A percentile compares a stretch with the other conserved stretches of the same genome.
These are phyloP conservation scores for Ogataea trehalophila DNA, from an alignment of 805 yeast genomes.

Conservation along the genomic window DNA sequence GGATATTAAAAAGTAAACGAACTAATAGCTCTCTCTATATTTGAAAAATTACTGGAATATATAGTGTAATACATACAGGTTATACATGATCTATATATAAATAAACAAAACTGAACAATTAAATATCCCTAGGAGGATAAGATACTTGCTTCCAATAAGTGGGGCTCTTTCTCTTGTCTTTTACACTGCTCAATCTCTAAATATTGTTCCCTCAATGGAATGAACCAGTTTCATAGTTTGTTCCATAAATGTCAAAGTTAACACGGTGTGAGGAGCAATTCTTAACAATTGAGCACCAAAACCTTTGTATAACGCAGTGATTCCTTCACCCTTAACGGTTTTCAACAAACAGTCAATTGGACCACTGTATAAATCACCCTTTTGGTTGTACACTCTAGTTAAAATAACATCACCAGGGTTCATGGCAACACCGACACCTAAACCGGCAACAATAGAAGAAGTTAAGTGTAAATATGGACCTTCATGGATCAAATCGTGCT, in stretches of 20 bases:
- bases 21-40: too few relatives aligned
- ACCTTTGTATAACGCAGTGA: slow-evolving; percentile 86
- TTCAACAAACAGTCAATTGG: slow-evolving; percentile 86
- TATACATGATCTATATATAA: too few relatives aligned
- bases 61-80: too few relatives aligned
- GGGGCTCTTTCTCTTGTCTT: too few relatives aligned
- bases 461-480: slow-evolving; percentile 68
- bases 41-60: too few relatives aligned
- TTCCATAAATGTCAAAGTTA: slow-evolving; percentile 92
- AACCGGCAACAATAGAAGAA: slow-evolving; percentile 75
- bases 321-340: slow-evolving; percentile 81
- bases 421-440: slow-evolving; percentile 93
- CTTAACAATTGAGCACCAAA: slow-evolving; percentile 89
- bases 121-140: too few relatives aligned
- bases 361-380: slow-evolving; percentile 78
- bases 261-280: slow-evolving; percentile 91
- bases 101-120: too few relatives aligned
- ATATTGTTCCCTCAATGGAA: slow-evolving; percentile 33
- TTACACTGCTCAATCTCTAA: slow-evolving; percentile 1
- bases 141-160: too few relatives aligned
- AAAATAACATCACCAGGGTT: slow-evolving; percentile 96
- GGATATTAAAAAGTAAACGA: too few relatives aligned
- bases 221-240: slow-evolving; percentile 71
- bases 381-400: slow-evolving; percentile 93
- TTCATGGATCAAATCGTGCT: slow-evolving; percentile 48